phyloP scores from a whole-genome alignment of 805 yeast genomes.

The Yamadazyma takamatsuzukensis region DNA sequence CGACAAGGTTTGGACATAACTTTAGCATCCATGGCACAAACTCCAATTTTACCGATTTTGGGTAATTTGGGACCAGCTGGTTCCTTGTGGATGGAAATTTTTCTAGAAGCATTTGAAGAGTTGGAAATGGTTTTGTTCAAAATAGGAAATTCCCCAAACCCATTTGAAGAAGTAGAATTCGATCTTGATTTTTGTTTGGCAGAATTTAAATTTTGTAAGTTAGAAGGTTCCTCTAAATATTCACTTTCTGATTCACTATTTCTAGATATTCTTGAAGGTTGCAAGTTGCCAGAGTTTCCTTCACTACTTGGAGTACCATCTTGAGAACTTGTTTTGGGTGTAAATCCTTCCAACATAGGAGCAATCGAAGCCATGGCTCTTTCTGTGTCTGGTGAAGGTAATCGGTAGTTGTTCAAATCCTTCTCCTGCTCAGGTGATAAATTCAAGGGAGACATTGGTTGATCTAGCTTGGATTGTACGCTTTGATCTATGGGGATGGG shows the following conservation, averaged over 20 bases:
- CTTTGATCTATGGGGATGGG: background rate
- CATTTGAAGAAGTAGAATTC: conserved; percentile 17
- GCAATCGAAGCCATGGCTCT: conserved; percentile 78
- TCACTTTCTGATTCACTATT: too few species aligned
- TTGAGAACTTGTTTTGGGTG: conserved; percentile 55
- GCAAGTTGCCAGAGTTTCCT: conserved; percentile 5
- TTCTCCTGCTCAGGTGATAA: conserved; percentile 14
- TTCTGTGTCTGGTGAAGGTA: conserved; percentile 30
- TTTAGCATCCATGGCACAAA: conserved; percentile 98
- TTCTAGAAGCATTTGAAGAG: conserved; percentile 27
- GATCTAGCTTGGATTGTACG: conserved; percentile 15
- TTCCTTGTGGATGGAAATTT: conserved; percentile 33
- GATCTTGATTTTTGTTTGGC: conserved; percentile 17
- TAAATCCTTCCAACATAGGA: conserved; percentile 69
- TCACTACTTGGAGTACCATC: too few species aligned
- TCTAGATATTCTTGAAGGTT: too few species aligned
- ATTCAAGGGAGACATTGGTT: conserved; percentile 34
- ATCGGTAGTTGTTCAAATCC: background rate
- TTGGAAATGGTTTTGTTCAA: conserved; percentile 36
- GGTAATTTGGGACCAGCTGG: conserved; percentile 51
- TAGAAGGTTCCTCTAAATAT: too few species aligned
- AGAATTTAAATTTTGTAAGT: too few species aligned
- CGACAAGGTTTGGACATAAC: conserved; percentile 95
- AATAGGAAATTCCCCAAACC: conserved; percentile 13
- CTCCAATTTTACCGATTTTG: conserved; percentile 90